A percentile compares a stretch with the other conserved stretches of the same genome.
Conservation (phyloP, 139 green algal genomes). For the Edaphochlamys debaryana region DNA sequence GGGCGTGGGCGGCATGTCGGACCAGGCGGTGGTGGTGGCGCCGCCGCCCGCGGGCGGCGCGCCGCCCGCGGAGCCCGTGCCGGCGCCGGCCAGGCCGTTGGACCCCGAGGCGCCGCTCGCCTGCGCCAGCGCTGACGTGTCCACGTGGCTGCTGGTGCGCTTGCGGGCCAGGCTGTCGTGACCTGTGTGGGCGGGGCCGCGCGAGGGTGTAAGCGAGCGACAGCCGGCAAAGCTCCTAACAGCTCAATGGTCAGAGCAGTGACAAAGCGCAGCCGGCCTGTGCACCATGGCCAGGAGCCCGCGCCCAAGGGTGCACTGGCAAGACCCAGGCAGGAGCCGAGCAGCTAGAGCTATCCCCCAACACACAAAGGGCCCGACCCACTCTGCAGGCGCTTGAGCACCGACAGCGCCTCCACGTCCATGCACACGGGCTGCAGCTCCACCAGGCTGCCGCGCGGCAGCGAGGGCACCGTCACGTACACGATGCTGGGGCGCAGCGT, state of each 20-base stretch:
- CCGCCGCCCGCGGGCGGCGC: too few species aligned
- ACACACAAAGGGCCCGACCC: too few species aligned
- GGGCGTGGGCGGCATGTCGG: slow-evolving; percentile 16
- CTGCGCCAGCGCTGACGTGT: slow-evolving; percentile 1
- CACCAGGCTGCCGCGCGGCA: slow-evolving; percentile 70
- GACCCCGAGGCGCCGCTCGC: too few species aligned
- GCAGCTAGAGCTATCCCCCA: too few species aligned
- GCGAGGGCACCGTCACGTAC: slow-evolving; percentile 64
- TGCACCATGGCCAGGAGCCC: too few species aligned
- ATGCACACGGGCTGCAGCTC: slow-evolving; percentile 76
- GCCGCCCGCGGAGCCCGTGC: background rate
- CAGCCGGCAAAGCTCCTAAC: too few species aligned
- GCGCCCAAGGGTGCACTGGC: too few species aligned
- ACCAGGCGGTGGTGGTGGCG: background rate
- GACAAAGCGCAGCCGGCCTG: too few species aligned
- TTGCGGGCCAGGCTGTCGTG: slow-evolving; percentile 22
- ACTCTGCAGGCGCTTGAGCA: background rate
- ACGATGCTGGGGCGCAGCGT: slow-evolving; percentile 50
- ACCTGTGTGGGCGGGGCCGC: slow-evolving; percentile 7
- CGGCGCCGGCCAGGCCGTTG: background rate
- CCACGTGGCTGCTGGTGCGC: slow-evolving; percentile 21
- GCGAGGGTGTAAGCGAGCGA: background rate
- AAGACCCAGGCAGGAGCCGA: too few species aligned
- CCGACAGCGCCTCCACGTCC: slow-evolving; percentile 40
- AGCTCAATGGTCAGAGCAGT: too few species aligned